Conservation (phyloP, 768 basidiomycete genomes). For the Phaeotremella fagi region DNA sequence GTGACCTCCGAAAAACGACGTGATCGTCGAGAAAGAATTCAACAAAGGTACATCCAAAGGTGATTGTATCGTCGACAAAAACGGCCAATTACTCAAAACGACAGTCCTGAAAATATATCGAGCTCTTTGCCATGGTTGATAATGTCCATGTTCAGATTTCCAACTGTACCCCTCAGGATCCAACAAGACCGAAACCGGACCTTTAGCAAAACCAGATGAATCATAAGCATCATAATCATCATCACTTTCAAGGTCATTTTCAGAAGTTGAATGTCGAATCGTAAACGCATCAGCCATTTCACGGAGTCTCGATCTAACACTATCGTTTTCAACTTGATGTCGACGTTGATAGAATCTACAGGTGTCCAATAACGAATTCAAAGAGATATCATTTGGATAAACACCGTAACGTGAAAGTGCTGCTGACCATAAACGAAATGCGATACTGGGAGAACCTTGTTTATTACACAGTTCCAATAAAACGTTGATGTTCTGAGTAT, state of each 20-base stretch:
- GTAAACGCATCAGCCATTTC: slow-evolving; percentile 17
- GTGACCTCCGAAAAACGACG: slow-evolving; percentile 7
- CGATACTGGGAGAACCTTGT: slow-evolving; percentile 7
- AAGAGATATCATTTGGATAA: slow-evolving; percentile 56
- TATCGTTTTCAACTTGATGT: slow-evolving; percentile 54
- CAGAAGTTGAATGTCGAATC: neutral
- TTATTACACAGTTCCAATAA: slow-evolving; percentile 19
- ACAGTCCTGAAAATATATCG: slow-evolving; percentile 57
- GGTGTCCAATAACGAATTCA: slow-evolving; percentile 60
- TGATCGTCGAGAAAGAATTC: slow-evolving; percentile 2
- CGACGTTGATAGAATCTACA: slow-evolving; percentile 57
- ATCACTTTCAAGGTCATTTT: neutral
- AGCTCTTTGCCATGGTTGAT: slow-evolving; percentile 54
- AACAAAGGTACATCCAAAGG: slow-evolving; percentile 48
- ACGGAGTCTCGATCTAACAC: slow-evolving; percentile 44
- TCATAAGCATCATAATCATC: slow-evolving; percentile 11
- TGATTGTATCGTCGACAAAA: slow-evolving; percentile 39
- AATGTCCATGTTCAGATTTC: slow-evolving; percentile 41
- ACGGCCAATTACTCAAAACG: slow-evolving; percentile 59
- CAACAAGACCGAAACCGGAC: slow-evolving; percentile 15
- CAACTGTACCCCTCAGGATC: slow-evolving; percentile 33
- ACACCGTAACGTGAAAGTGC: slow-evolving; percentile 60
- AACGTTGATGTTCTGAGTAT: slow-evolving; percentile 28
- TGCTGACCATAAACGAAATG: slow-evolving; percentile 59
- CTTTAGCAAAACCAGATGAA: slow-evolving; percentile 13